Percentiles rank a stretch among this genome's conserved stretches.
These are phyloP conservation scores for Stylonectria norvegica DNA, from an alignment of 2,329 filamentous ascomycete species.

Conservation along the genomic window DNA sequence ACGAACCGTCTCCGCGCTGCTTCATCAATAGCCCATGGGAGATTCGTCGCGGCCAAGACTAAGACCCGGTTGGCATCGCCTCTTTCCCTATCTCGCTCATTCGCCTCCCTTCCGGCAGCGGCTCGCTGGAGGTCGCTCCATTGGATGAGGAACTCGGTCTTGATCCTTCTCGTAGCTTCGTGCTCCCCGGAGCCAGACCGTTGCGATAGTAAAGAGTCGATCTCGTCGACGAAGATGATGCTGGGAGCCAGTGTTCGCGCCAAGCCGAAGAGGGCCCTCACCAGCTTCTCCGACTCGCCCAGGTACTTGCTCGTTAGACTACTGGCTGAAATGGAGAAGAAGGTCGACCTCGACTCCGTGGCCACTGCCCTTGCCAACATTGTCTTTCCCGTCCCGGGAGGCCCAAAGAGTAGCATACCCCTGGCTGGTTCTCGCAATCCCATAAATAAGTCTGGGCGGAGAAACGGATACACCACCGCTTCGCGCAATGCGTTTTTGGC, in stretches of 20 bases:
- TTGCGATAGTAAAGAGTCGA: conserved; percentile 86
- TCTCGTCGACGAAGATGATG: conserved; percentile 98
- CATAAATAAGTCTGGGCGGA: conserved; percentile 93
- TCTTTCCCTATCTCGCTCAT: conserved; percentile 61
- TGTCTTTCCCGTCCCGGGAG: conserved; percentile 96
- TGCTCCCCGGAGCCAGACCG: conserved; percentile 82
- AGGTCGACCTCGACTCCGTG: conserved; percentile 90
- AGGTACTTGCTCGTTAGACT: conserved; percentile 94
- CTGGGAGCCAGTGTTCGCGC: conserved; percentile 86
- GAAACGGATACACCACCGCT: conserved; percentile 93
- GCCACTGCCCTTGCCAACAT: conserved; percentile 92
- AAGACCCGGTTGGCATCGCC: conserved; percentile 86
- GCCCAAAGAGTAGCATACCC: conserved; percentile 94
- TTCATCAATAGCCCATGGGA: conserved; percentile 98
- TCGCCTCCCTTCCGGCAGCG: conserved; percentile 76
- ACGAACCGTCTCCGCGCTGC: conserved; percentile 89
- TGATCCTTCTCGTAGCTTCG: conserved; percentile 88
- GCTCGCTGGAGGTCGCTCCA: conserved; percentile 94
- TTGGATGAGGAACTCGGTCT: conserved; percentile 96
- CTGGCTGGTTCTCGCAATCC: conserved; percentile 89
- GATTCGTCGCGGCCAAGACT: conserved; percentile 90
- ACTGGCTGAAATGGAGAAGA: conserved; percentile 95
- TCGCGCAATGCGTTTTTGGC: conserved; percentile 93
- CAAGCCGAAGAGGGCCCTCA: conserved; percentile 85
- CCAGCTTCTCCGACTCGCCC: conserved; percentile 94